Conservation (phyloP, 2,329 filamentous ascomycete species). For the Cercospora beticola region DNA sequence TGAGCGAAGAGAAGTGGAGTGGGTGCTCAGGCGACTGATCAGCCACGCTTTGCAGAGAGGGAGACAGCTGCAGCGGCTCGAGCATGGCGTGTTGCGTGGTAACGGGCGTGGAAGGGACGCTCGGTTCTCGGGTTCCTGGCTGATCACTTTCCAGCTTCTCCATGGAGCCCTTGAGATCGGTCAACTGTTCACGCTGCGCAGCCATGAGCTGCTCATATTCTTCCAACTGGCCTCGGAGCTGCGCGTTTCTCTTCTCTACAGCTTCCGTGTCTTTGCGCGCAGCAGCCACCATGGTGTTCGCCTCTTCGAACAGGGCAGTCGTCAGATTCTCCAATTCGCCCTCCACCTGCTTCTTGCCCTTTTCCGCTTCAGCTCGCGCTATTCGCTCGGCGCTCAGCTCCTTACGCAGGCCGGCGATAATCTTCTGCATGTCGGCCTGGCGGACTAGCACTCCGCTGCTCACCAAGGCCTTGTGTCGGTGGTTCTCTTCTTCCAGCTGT, state of each 20-base stretch:
- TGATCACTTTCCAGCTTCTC: slow-evolving; percentile 77
- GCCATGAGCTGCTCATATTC: slow-evolving; percentile 83
- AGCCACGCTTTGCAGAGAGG: slow-evolving; percentile 49
- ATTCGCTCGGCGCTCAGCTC: slow-evolving; percentile 47
- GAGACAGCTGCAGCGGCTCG: slow-evolving; percentile 59
- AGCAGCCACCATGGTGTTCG: slow-evolving; percentile 94
- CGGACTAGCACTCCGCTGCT: slow-evolving; percentile 73
- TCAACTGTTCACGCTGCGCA: slow-evolving; percentile 89
- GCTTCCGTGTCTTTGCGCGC: slow-evolving; percentile 82
- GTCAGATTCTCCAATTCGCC: slow-evolving; percentile 88
- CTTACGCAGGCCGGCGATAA: slow-evolving; percentile 42
- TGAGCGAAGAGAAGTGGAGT: slow-evolving; percentile 75
- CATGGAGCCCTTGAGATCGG: slow-evolving; percentile 88
- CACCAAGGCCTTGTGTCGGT: slow-evolving; percentile 68
- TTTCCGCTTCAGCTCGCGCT: slow-evolving; percentile 45
- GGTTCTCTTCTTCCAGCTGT: slow-evolving; percentile 67
- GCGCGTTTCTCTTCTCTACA: slow-evolving; percentile 76
- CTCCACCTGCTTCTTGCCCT: slow-evolving; percentile 84
- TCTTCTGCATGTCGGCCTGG: slow-evolving; percentile 67
- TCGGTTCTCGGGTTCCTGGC: slow-evolving; percentile 63
- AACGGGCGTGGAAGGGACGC: slow-evolving; percentile 77
- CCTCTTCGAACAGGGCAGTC: slow-evolving; percentile 92
- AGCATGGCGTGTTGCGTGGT: slow-evolving; percentile 58
- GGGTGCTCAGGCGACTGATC: slow-evolving; percentile 62
- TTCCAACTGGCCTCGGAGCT: slow-evolving; percentile 77